Base-by-base conservation (phyloP, 805 yeast species). In the Yamadazyma insecticola region DNA sequence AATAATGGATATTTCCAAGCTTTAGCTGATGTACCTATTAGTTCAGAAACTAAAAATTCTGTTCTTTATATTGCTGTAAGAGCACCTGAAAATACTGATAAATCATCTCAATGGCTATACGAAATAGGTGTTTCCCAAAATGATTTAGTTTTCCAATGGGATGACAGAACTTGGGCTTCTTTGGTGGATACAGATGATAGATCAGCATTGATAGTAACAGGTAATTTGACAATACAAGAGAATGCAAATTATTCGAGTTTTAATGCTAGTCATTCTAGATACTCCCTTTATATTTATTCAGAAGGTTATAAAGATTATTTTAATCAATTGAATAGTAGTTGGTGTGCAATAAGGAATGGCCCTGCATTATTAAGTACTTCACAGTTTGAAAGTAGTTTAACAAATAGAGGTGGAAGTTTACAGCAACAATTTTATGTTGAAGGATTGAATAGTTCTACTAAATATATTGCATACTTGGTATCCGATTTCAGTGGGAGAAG, bases 111-210 rank as follows among this genome's bases (percentile, higher is more conserved):
- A n/a, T 81, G 89, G 89, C 41, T 63, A 6, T 83, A 79, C 47
- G 74, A 78, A 48, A 53, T 87, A 20, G 89, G 86, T 3, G 72
- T 76, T 2, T 77, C 86, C 2, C 78, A 71, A 45, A 65, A 65
- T 29, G 78, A 78, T 48, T 57, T 80, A 41, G 75, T 76, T 1
- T 81, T 73, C 44, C 85, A 80, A 48, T 81, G 85, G 83, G 87
- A 80, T 51, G 61, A 64, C 26, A 58, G 73, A 12, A 50, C 74
- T 8, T 71, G 76, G 72, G 69, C 76, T 0, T 45, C 54, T 21
- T 57, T 81, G 12, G 72, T 83, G 2, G 96, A 86, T 50, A 60
- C 88, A 0, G 95, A 85, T 55, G 72, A 74, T 45, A 61, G 66
- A 12, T 72, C 84, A 21, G 88, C 83, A 0, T 58, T 85, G 37